A percentile compares a stretch with the other conserved stretches of the same genome.
These are phyloP conservation scores for Gentiana macrophylla DNA, from an alignment of 257 asterid species.

Conservation along the genomic window DNA sequence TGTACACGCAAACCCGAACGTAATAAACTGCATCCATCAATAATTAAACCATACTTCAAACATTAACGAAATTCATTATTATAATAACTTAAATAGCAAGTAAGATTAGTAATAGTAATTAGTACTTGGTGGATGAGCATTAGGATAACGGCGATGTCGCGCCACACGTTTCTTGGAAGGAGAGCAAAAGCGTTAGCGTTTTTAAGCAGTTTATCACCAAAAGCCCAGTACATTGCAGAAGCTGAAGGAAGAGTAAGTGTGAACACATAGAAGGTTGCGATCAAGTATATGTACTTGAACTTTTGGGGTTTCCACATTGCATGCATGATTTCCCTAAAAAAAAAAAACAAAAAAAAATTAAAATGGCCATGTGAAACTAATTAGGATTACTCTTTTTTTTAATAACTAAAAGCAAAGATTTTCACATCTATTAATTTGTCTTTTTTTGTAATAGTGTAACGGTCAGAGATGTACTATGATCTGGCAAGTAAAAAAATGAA, in stretches of 20 bases:
- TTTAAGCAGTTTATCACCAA: constrained; percentile 71
- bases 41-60: background rate
- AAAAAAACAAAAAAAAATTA: too few relatives aligned
- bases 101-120: background rate
- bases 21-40: constrained; percentile 46
- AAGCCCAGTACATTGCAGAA: constrained; percentile 90
- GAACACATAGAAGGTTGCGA: constrained; percentile 80
- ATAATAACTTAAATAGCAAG: too few relatives aligned
- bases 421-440: too few relatives aligned
- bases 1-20: constrained; percentile 91
- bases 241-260: constrained; percentile 89
- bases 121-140: constrained; percentile 92
- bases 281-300: constrained; percentile 79
- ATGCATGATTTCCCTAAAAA: constrained; percentile 76
- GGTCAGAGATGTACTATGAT: too few relatives aligned
- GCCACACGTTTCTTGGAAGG: constrained; percentile 59
- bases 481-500: too few relatives aligned
- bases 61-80: too few relatives aligned
- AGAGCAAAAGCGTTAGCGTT: constrained; percentile 87
- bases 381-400: background rate
- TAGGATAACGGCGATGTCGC: constrained; percentile 80
- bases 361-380: background rate
- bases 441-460: too few relatives aligned
- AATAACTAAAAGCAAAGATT: too few relatives aligned
- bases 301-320: constrained; percentile 99